phyloP scores from a whole-genome alignment of 1,139 yeast genomes.

The Saccharomyces hybrid region DNA sequence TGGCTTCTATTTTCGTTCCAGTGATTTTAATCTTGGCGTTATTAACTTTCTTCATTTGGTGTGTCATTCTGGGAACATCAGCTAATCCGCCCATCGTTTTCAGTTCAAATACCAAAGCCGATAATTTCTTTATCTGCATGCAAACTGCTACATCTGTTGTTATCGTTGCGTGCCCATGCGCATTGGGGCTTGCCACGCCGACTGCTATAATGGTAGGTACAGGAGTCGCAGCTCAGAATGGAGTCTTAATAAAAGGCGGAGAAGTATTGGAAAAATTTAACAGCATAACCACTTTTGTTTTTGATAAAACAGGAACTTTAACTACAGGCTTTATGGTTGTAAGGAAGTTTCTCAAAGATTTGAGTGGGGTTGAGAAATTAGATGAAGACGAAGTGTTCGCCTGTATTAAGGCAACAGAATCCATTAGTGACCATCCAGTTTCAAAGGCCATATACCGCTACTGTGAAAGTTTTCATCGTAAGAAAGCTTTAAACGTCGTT shows the following conservation, averaged over 20 bases:
- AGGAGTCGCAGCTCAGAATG: slow-evolving; percentile 87
- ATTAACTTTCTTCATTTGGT: slow-evolving; percentile 67
- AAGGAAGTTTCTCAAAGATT: slow-evolving; percentile 20
- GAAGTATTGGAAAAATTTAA: slow-evolving; percentile 74
- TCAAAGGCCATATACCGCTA: slow-evolving; percentile 56
- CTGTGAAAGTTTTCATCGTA: slow-evolving; percentile 22
- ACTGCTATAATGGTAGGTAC: slow-evolving; percentile 99
- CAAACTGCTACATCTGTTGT: slow-evolving; percentile 86
- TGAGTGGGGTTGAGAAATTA: slow-evolving; percentile 1
- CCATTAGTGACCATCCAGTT: slow-evolving; percentile 79
- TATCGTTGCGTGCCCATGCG: slow-evolving; percentile 98
- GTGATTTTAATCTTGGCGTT: slow-evolving; percentile 54
- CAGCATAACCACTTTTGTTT: slow-evolving; percentile 58
- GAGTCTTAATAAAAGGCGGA: slow-evolving; percentile 90
- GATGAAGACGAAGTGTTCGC: slow-evolving; percentile 13
- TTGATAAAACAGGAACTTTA: slow-evolving; percentile 94
- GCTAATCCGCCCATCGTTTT: slow-evolving; percentile 50
- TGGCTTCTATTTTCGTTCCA: slow-evolving; percentile 86
- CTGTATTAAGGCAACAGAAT: slow-evolving; percentile 52
- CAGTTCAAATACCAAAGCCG: slow-evolving; percentile 40
- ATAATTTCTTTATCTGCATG: slow-evolving; percentile 61
- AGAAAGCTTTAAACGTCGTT: slow-evolving; percentile 23
- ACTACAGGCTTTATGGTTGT: slow-evolving; percentile 79
- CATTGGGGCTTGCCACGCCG: slow-evolving; percentile 93
- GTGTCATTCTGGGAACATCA: slow-evolving; percentile 35